Conservation (phyloP, 495 filamentous ascomycete species). For the Aspergillus indologenus region DNA sequence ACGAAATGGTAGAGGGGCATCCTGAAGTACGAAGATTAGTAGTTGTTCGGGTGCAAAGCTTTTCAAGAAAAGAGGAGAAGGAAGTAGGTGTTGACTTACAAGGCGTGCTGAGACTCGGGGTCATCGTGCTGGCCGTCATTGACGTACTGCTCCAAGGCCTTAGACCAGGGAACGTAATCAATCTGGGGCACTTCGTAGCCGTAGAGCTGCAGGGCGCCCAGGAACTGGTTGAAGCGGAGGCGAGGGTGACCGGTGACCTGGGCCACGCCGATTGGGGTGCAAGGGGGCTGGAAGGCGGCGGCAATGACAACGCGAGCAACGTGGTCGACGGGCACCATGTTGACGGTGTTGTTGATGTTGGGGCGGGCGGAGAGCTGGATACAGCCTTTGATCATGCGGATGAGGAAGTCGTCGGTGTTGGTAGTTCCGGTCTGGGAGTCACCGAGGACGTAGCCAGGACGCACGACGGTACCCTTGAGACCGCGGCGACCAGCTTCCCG, state of each 20-base stretch:
- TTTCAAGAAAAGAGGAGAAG: not conserved
- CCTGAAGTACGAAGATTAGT: slow-evolving; percentile 18
- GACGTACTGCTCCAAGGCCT: slow-evolving; percentile 60
- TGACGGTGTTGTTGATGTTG: slow-evolving; percentile 81
- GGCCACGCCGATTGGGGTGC: slow-evolving; percentile 54
- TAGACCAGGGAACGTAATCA: slow-evolving; percentile 55
- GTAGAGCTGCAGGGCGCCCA: slow-evolving; percentile 66
- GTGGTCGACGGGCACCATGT: slow-evolving; percentile 84
- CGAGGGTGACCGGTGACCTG: slow-evolving; percentile 82
- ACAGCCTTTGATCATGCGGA: slow-evolving; percentile 86
- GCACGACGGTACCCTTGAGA: slow-evolving; percentile 69
- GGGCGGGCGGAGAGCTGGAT: slow-evolving; percentile 73
- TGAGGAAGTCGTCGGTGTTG: slow-evolving; percentile 89
- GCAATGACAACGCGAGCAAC: slow-evolving; percentile 78
- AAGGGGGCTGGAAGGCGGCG: slow-evolving; percentile 58
- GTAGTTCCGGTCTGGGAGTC: slow-evolving; percentile 68
- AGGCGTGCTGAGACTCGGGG: slow-evolving; percentile 62
- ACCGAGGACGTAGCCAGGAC: slow-evolving; percentile 85
- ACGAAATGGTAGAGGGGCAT: slow-evolving; percentile 89
- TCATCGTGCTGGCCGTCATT: slow-evolving; percentile 55
- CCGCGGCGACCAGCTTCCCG: slow-evolving; percentile 77
- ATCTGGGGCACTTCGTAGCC: slow-evolving; percentile 73
- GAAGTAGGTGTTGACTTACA: slow-evolving; percentile 35
- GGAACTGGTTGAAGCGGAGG: slow-evolving; percentile 73
- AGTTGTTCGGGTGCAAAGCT: not conserved